Evolutionary conservation across 371 early-diverging fungal genomes (phyloP).

Genomic region (Lichtheimia corymbifera): DNA sequence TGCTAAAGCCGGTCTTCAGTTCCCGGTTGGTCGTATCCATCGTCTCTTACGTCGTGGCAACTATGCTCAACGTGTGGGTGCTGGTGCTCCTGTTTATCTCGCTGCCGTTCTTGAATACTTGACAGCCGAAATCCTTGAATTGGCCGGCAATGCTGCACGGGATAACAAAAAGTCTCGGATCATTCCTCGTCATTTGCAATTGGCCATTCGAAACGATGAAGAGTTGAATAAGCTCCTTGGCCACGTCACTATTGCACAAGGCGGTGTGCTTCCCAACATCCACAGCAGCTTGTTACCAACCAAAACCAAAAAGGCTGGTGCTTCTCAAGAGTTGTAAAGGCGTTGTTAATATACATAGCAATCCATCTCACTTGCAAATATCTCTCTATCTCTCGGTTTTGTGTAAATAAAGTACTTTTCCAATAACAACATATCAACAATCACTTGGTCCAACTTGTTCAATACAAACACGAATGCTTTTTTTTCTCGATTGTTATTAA

Average conservation of each 20-base stretch:
- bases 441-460: background rate
- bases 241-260: slow-evolving; percentile 86
- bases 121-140: slow-evolving; percentile 95
- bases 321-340: slow-evolving; percentile 49
- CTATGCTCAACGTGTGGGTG: slow-evolving; percentile 94
- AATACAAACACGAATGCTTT: slow-evolving; percentile 1
- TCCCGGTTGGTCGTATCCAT: slow-evolving; percentile 97
- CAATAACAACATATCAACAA: background rate
- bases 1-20: slow-evolving; percentile 86
- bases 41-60: slow-evolving; percentile 94
- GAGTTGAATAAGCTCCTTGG: slow-evolving; percentile 95
- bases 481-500: background rate
- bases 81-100: slow-evolving; percentile 93
- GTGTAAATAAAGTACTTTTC: no score
- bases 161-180: slow-evolving; percentile 97
- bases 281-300: slow-evolving; percentile 71
- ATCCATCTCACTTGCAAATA: no score
- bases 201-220: slow-evolving; percentile 96
- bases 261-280: slow-evolving; percentile 90
- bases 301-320: slow-evolving; percentile 74
- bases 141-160: slow-evolving; percentile 95
- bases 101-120: slow-evolving; percentile 97
- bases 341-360: no score
- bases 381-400: no score
- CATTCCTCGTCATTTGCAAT: slow-evolving; percentile 88